Conservation (phyloP, 257 asterid genomes). For the Solanum corneliomulleri region DNA sequence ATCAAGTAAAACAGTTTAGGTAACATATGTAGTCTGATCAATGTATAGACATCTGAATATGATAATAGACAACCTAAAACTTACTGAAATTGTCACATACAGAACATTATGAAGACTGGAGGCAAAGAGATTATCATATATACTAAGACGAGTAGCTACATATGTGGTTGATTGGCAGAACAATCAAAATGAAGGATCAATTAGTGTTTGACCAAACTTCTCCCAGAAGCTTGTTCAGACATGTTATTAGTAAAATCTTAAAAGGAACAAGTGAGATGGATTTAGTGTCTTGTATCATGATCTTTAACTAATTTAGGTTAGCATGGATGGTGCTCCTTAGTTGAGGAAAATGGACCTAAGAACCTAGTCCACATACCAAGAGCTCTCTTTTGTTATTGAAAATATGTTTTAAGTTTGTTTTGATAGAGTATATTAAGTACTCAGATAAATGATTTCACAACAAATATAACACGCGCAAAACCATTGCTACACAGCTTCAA, state of each 20-base stretch:
- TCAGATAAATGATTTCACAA: background rate
- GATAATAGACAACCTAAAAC: too few relatives aligned
- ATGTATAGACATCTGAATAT: too few relatives aligned
- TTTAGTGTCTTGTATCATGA: background rate
- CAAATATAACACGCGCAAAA: background rate
- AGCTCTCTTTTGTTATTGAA: background rate
- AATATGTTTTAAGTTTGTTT: background rate
- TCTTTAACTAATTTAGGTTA: background rate
- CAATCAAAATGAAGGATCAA: slow-evolving; percentile 85
- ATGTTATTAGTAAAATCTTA: background rate
- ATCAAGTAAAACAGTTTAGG: background rate
- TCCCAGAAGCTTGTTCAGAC: background rate
- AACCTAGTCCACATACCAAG: background rate
- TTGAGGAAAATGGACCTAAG: background rate
- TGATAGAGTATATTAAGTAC: background rate
- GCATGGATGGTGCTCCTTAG: too few relatives aligned
- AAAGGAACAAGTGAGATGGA: background rate
- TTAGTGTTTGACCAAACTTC: too few relatives aligned
- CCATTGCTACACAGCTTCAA: background rate
- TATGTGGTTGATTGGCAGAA: slow-evolving; percentile 89
- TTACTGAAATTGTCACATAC: too few relatives aligned
- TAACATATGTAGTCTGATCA: background rate
- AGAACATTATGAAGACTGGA: background rate
- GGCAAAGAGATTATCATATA: background rate
- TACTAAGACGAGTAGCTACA: slow-evolving; percentile 60